Evolutionary conservation across 129 eudicot genomes (phyloP), one percentile per base, ranked within the genome.

Genomic region (Calendula officinalis): DNA sequence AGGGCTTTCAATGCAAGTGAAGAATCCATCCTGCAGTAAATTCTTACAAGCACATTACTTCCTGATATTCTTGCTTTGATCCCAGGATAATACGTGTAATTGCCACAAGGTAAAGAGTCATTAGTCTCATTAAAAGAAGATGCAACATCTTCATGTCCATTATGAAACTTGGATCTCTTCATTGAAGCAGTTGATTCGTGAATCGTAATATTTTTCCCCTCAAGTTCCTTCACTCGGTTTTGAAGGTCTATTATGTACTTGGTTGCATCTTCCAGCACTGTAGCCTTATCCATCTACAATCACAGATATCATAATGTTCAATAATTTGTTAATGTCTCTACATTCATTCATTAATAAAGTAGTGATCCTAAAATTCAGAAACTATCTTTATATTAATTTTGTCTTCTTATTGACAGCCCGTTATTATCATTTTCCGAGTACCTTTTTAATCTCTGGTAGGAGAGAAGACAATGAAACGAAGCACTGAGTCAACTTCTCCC

Each of bases 201-300:
- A 22, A 70, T 50, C 6, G n/a, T n/a, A n/a, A 49, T 60, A 37
- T 60, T 61, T 70, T 70, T 70, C 47, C 68, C 75, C 49, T 70
- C 68, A 7, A 70, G 75, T 49, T 70, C 75, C 62, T 70, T 70
- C 43, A 70, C 68, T 44, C 68, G 51, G 22, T 13, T 27, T 60
- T 60, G 62, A 60, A 70, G 75, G 38, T 60, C 68, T 13, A 70
- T 3, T 39, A 70, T 70, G 45, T 60, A 70, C 14, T 38, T 70
- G 49, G 61, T 60, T 48, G 75, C 75, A 70, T 60, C 75, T 48
- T 70, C 75, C 49, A 70, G 60, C 52, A 70, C 75, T 38, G 61
- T 49, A 60, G 75, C 68, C 62, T 70, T 70, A 50, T 70, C 75
- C 67, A 60, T 60, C 75, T 70, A 70, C 37, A 50, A 50, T 9